phyloP scores from a whole-genome alignment of 2,329 filamentous ascomycete species.

The Hortaea werneckii region DNA sequence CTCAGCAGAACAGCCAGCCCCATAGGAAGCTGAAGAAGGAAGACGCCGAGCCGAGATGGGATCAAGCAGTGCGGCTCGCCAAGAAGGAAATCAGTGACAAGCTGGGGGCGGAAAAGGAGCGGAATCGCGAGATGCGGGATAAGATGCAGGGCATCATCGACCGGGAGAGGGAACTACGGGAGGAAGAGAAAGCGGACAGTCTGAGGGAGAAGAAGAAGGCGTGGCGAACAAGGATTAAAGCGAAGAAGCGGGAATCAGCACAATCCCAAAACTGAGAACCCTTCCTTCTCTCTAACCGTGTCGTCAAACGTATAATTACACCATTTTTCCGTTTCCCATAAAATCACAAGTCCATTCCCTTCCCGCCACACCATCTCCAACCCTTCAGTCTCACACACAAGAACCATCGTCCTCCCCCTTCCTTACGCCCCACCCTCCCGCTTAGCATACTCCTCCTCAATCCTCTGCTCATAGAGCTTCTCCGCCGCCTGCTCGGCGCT shows the following conservation, averaged over 20 bases:
- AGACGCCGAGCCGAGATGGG: slow-evolving; percentile 20
- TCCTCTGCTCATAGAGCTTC: slow-evolving; percentile 30
- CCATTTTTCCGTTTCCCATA: too few relatives aligned
- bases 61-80: slow-evolving; percentile 24
- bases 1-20: background rate
- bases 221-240: slow-evolving; percentile 31
- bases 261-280: too few relatives aligned
- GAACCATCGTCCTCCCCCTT: too few relatives aligned
- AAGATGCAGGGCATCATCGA: slow-evolving; percentile 40
- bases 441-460: slow-evolving; percentile 37
- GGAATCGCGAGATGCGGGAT: slow-evolving; percentile 24
- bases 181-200: slow-evolving; percentile 24
- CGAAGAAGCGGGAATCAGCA: slow-evolving; percentile 25
- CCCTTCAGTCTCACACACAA: too few relatives aligned
- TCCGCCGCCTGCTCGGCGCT: slow-evolving; percentile 21
- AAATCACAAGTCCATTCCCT: too few relatives aligned
- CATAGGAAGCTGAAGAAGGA: background rate
- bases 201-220: slow-evolving; percentile 33
- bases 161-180: slow-evolving; percentile 35
- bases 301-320: too few relatives aligned
- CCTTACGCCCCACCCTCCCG: slow-evolving; percentile 31
- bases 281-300: too few relatives aligned
- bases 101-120: slow-evolving; percentile 18
- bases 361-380: too few relatives aligned
- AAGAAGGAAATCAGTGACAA: slow-evolving; percentile 25